Evolutionary conservation across 2,329 filamentous ascomycete genomes (phyloP).

Genomic region (Sclerotinia trifoliorum): DNA sequence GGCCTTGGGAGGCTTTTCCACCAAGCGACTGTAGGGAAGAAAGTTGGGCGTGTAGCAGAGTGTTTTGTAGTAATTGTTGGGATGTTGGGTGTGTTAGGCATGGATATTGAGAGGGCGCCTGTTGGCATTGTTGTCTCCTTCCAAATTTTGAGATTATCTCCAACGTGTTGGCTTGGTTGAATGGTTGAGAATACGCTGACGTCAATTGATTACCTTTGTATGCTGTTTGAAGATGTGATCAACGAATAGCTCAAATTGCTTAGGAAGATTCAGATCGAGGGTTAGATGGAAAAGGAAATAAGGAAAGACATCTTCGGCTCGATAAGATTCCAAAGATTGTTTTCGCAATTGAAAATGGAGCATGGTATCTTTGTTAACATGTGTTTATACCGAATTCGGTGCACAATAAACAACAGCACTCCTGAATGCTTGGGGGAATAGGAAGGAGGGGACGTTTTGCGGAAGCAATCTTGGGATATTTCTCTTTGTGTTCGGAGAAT

Average conservation of each 20-base stretch:
- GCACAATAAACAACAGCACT: neutral
- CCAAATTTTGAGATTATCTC: neutral
- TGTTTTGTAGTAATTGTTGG: constrained; percentile 13
- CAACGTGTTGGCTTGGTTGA: neutral
- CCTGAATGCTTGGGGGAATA: neutral
- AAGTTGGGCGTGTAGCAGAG: constrained; percentile 17
- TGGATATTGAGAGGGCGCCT: constrained; percentile 16
- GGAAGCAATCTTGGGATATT: neutral
- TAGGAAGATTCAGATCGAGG: neutral
- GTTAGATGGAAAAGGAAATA: constrained; percentile 9
- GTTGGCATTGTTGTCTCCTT: constrained; percentile 9
- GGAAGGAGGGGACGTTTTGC: neutral
- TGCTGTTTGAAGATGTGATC: constrained; percentile 3
- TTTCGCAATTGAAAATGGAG: neutral
- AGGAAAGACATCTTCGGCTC: constrained; percentile 6
- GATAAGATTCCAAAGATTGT: neutral
- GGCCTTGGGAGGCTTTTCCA: constrained; percentile 16
- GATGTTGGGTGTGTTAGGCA: neutral
- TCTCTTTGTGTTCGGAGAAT: constrained; percentile 3
- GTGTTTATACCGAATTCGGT: neutral
- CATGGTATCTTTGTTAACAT: neutral
- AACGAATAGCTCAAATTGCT: neutral
- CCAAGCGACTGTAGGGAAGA: constrained; percentile 20
- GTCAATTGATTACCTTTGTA: neutral
- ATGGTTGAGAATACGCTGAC: neutral